These are phyloP conservation scores for Annulohypoxylon moriforme DNA, from an alignment of 495 filamentous ascomycete species.

Conservation along the genomic window DNA sequence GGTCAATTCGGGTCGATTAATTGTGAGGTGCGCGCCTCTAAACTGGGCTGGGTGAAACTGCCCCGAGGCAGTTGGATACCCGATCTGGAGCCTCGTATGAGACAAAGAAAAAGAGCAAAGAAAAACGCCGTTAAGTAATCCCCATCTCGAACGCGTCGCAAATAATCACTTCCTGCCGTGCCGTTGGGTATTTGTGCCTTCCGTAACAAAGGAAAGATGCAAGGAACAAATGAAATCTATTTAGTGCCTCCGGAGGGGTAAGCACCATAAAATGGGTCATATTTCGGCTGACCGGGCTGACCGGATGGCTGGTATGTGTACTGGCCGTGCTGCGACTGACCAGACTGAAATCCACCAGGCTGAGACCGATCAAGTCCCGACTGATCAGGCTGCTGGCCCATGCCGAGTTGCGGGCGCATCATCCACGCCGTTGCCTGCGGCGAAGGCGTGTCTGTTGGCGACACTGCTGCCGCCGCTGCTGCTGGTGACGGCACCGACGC, in stretches of 20 bases:
- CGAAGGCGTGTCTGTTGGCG: not conserved
- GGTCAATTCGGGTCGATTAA: constrained; percentile 13
- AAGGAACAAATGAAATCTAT: constrained; percentile 41
- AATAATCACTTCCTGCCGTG: constrained; percentile 38
- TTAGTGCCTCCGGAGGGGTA: not conserved
- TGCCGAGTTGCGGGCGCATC: not conserved
- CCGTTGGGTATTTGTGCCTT: constrained; percentile 42
- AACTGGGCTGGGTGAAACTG: constrained; percentile 21
- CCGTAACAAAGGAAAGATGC: constrained; percentile 40
- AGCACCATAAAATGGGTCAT: not conserved
- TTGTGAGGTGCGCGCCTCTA: constrained; percentile 10
- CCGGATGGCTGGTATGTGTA: not conserved
- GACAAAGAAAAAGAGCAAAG: constrained; percentile 21
- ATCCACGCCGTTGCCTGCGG: not conserved
- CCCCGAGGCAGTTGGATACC: constrained; percentile 23
- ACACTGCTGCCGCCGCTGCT: not conserved
- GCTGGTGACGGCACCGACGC: not conserved
- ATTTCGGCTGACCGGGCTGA: not conserved
- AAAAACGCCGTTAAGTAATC: constrained; percentile 45
- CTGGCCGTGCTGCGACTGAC: not conserved
- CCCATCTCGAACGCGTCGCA: constrained; percentile 32
- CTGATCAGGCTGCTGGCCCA: not conserved
- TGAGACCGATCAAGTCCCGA: not conserved
- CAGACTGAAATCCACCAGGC: not conserved
- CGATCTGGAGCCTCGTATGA: constrained; percentile 10